Conservation (phyloP, 1,284 basidiomycete genomes). For the Ceratobasidium sp. region DNA sequence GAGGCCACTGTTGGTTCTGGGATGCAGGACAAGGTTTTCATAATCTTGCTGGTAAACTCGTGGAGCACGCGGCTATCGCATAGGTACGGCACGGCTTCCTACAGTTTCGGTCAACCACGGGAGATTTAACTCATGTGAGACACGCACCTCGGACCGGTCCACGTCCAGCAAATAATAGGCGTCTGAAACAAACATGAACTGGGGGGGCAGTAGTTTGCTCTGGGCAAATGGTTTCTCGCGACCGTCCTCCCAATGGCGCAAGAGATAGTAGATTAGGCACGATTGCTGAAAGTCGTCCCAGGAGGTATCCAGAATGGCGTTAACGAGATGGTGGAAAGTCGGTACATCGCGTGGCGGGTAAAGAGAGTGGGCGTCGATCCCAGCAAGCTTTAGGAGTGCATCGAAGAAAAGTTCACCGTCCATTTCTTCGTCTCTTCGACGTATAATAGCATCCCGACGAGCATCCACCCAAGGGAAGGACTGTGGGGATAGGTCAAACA, state of each 20-base stretch:
- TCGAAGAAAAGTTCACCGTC: constrained; percentile 76
- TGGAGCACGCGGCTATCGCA: constrained; percentile 76
- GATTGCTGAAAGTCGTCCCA: constrained; percentile 82
- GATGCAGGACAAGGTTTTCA: constrained; percentile 68
- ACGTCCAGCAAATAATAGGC: constrained; percentile 83
- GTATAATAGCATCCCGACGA: constrained; percentile 65
- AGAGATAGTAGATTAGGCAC: constrained; percentile 77
- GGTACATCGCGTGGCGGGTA: constrained; percentile 73
- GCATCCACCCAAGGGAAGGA: constrained; percentile 60
- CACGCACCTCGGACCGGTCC: constrained; percentile 55
- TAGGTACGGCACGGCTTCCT: constrained; percentile 71
- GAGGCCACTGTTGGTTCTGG: constrained; percentile 56
- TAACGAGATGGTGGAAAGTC: constrained; percentile 65
- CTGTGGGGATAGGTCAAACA: constrained; percentile 49
- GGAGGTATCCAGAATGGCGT: constrained; percentile 66
- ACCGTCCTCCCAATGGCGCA: constrained; percentile 77
- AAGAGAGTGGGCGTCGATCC: constrained; percentile 59
- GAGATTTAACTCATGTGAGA: not conserved
- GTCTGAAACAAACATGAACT: constrained; percentile 74
- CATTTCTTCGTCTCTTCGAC: constrained; percentile 66
- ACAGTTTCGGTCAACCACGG: not conserved
- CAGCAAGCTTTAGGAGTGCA: constrained; percentile 72
- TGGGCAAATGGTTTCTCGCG: constrained; percentile 66
- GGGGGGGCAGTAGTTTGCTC: constrained; percentile 71
- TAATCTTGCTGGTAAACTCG: constrained; percentile 78